Conservation (phyloP, 2,329 filamentous ascomycete species). For the Allantophomopsis cytisporea region DNA sequence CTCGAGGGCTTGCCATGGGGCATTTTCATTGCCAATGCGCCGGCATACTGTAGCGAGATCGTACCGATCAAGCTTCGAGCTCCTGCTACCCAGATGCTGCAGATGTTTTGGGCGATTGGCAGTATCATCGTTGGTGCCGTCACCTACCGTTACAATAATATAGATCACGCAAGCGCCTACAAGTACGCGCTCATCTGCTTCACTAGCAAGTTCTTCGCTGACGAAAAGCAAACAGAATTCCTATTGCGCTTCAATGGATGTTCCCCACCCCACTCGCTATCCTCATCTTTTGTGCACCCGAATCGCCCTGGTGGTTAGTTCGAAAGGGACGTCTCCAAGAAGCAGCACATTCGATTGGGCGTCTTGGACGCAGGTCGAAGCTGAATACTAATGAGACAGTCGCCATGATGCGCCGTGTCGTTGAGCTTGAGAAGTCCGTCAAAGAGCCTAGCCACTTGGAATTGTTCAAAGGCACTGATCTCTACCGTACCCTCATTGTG, state of each 20-base stretch:
- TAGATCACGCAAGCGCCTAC: conserved; percentile 21
- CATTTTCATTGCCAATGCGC: conserved; percentile 51
- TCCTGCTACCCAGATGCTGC: conserved; percentile 45
- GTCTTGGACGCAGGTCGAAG: conserved; percentile 29
- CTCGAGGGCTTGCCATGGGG: conserved; percentile 52
- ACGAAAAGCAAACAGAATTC: conserved; percentile 23
- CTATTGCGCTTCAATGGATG: conserved; percentile 37
- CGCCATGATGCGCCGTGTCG: conserved; percentile 43
- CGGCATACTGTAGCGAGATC: conserved; percentile 48
- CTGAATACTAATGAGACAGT: conserved; percentile 29
- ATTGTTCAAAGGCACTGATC: conserved; percentile 39
- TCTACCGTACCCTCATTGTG: conserved; percentile 37
- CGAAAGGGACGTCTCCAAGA: conserved; percentile 24
- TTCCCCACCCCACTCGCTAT: conserved; percentile 36
- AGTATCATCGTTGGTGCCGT: conserved; percentile 44
- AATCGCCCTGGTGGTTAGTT: conserved; percentile 34
- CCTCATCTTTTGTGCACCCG: conserved; percentile 28
- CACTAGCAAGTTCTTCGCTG: conserved; percentile 6
- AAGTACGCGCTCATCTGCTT: conserved; percentile 20
- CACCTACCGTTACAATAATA: conserved; percentile 36
- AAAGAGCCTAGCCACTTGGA: conserved; percentile 34
- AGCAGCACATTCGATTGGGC: conserved; percentile 30
- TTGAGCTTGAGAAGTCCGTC: conserved; percentile 35
- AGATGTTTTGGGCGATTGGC: conserved; percentile 54
- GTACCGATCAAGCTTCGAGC: conserved; percentile 43